Percentiles rank a stretch among this genome's conserved stretches.
Evolutionary conservation across 1,139 yeast genomes (phyloP).

Genomic region (Sugiyamaella sp.): DNA sequence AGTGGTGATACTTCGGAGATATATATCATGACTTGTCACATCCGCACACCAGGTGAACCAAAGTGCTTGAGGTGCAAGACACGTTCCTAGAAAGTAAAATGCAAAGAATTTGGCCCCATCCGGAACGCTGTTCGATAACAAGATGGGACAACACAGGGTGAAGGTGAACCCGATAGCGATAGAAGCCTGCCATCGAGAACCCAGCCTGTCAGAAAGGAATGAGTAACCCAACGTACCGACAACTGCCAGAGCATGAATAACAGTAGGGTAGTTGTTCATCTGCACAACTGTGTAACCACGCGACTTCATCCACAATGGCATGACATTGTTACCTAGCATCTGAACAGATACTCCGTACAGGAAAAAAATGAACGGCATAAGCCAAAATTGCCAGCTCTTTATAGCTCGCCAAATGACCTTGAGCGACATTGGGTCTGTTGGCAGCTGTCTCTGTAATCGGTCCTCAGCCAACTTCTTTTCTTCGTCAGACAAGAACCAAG

Average conservation of each 20-base stretch:
- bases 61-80: slow-evolving; percentile 28
- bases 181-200: slow-evolving; percentile 29
- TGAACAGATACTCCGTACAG: slow-evolving; percentile 28
- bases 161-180: slow-evolving; percentile 28
- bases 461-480: slow-evolving; percentile 24
- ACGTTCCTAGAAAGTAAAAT: slow-evolving; percentile 26
- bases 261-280: slow-evolving; percentile 29
- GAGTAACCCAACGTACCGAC: slow-evolving; percentile 27
- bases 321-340: slow-evolving; percentile 27
- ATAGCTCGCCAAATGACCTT: slow-evolving; percentile 15
- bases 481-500: slow-evolving; percentile 26
- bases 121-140: slow-evolving; percentile 19
- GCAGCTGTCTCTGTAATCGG: slow-evolving; percentile 16
- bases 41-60: slow-evolving; percentile 31
- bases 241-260: slow-evolving; percentile 24
- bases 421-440: slow-evolving; percentile 7
- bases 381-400: slow-evolving; percentile 25
- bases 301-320: slow-evolving; percentile 29
- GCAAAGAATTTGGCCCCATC: slow-evolving; percentile 28
- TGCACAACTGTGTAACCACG: slow-evolving; percentile 26
- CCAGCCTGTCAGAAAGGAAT: slow-evolving; percentile 24
- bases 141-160: slow-evolving; percentile 25
- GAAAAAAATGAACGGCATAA: slow-evolving; percentile 25
- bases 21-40: slow-evolving; percentile 26
- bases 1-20: slow-evolving; percentile 27